Evolutionary conservation across 129 eudicot genomes (phyloP).

Genomic region (Solidago caesia): DNA sequence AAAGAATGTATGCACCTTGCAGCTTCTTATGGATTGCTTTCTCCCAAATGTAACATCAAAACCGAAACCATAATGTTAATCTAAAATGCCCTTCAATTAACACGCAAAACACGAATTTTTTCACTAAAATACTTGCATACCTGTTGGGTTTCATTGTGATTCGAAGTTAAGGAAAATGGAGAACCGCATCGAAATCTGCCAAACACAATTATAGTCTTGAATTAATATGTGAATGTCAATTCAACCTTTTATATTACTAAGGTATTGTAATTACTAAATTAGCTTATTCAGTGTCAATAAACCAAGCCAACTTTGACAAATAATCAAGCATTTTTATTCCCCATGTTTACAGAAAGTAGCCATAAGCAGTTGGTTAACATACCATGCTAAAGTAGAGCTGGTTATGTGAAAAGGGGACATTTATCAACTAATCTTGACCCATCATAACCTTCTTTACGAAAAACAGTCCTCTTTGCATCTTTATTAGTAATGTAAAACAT

Average conservation of each 20-base stretch:
- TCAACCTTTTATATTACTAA: not conserved
- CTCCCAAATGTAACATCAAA: too few relatives aligned
- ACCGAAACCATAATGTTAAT: too few relatives aligned
- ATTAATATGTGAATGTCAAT: not conserved
- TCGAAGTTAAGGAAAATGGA: too few relatives aligned
- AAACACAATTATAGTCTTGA: not conserved
- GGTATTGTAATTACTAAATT: not conserved
- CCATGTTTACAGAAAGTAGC: conserved; percentile 5
- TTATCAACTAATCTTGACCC: conserved; percentile 67
- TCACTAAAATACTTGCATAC: too few relatives aligned
- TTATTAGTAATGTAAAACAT: conserved; percentile 85
- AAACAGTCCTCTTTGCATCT: conserved; percentile 72
- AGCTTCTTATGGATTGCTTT: too few relatives aligned
- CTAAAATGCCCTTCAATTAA: too few relatives aligned
- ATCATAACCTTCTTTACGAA: conserved; percentile 87
- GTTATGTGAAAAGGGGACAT: conserved; percentile 44
- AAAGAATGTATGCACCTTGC: too few relatives aligned
- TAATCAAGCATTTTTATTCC: not conserved
- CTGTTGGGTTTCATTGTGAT: too few relatives aligned
- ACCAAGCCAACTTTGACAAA: conserved; percentile 12
- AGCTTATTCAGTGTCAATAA: not conserved
- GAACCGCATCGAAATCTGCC: too few relatives aligned
- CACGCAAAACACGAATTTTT: too few relatives aligned
- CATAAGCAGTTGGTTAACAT: conserved; percentile 11
- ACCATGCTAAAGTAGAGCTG: not conserved